Evolutionary conservation across 2,329 filamentous ascomycete species (phyloP), one percentile per base, ranked within the genome.

Genomic region (Colletotrichum lindemuthianum): DNA sequence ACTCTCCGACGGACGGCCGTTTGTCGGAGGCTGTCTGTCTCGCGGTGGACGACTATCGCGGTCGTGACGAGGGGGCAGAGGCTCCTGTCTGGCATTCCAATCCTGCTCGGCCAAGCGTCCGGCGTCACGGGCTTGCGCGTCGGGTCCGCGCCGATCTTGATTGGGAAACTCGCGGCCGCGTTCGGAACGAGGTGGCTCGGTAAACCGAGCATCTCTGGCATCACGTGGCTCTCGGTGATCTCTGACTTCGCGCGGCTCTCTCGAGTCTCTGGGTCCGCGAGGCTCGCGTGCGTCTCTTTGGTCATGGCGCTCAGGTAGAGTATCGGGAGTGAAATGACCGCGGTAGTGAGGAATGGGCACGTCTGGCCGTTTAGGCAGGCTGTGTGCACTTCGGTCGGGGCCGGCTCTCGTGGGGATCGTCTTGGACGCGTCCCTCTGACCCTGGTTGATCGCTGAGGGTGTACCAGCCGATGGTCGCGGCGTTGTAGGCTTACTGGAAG

Each of bases 311-410:
- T 68, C 65, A 12, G 61, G 58, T 36, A 69, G 67, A 34, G 72
- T 71, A 48, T 65, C 54, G 3, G 70, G 70, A 11, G 70, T 65
- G 41, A 79, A 83, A 39, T 83, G 78, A 54, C 84, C 82, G 32
- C 81, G 77, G 9, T 79, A 81, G 66, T 82, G 81, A 1, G 82
- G 81, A 49, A 85, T 81, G 8, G 85, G 85, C 10, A 86, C 81
- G 67, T 89, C 86, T 13, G 87, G 87, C 59, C 86, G 81, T 58
- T 77, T 87, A 2, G 88, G 88, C 7, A 90, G 76, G 13, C 74
- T 67, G 32, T 59, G 52, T 4, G 56, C 39, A 41, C 33, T 57
- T 45, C 64, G 57, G 60, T 65, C 50, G 12, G 52, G 41, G 36
- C 41, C 40, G 9, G 9, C 73, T 72, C 15, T 72, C 69, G 68